Conservation (phyloP, 2,329 filamentous ascomycete genomes). For the Apiospora sp. region DNA sequence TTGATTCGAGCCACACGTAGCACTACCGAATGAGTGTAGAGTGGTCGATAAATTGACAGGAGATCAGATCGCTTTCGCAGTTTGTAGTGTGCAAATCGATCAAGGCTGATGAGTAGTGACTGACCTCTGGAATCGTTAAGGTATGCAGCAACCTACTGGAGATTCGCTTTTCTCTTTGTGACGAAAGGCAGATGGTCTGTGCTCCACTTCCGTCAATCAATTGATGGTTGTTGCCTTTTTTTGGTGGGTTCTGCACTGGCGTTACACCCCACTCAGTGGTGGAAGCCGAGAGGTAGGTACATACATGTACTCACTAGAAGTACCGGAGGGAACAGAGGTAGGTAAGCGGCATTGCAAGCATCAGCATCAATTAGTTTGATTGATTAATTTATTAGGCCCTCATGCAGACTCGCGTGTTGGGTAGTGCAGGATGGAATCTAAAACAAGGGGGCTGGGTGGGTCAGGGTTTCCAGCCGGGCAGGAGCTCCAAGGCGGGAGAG, state of each 20-base stretch:
- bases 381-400: neutral
- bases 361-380: neutral
- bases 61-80: neutral
- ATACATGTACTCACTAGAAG: neutral
- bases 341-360: neutral
- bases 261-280: neutral
- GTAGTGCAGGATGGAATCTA: slow-evolving; percentile 1
- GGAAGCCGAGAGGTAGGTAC: neutral
- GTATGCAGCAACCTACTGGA: neutral
- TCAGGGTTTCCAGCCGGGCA: neutral
- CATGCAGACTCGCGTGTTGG: slow-evolving; percentile 3
- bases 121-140: neutral
- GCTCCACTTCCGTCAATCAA: neutral
- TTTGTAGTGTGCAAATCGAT: neutral
- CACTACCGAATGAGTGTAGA: neutral
- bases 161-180: slow-evolving; percentile 17
- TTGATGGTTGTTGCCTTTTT: neutral
- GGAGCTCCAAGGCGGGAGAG: neutral
- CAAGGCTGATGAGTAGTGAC: slow-evolving; percentile 10
- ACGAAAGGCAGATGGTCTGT: neutral
- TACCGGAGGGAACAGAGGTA: neutral
- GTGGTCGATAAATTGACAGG: neutral
- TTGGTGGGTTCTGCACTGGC: neutral
- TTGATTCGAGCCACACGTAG: neutral
- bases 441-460: slow-evolving; percentile 23